Base-by-base conservation (phyloP, 78 protist genomes). In the Chrysochromulina tobinii region DNA sequence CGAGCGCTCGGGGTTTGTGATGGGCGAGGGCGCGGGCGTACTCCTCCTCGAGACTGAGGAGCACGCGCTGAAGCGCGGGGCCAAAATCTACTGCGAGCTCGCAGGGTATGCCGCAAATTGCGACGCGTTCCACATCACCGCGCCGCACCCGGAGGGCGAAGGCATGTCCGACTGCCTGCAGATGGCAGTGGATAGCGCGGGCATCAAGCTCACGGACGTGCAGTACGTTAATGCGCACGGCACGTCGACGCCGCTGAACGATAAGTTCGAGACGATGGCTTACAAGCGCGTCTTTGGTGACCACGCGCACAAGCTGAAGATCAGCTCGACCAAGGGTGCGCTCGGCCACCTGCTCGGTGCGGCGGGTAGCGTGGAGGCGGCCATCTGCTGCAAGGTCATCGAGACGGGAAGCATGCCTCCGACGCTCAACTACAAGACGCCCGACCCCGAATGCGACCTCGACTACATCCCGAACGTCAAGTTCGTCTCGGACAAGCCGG, bases 81-180 rank as follows among this genome's bases (percentile, higher is more conserved):
- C 89, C 2, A 8, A 48, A 48, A 85, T 85, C 73, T 85, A 85
- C 89, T 85, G 89, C 89, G 89, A 85, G 57, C 73, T 85, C 61
- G 81, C 90, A 11, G 81, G 81, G 68, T 61, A 61, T 59, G 90
- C 68, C 15, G 90, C 90, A 15, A 87, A 66, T 3, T 87, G 90
- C 90, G 90, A 87, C 81, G 90, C 90, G 90, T 68, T 67, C 90
- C 90, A 87, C 51, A 87, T 87, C 81, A 87, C 90, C 6, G 73
- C 90, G 61, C 90, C 90, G 27, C 79, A 64, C 50, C 90, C 90
- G 17, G 90, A 68, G 38, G 90, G 90, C 55, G 72, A 83, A 15
- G 88, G 66, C 17, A 58, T 83, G 57, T 68, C 69, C 11, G 87
- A 2, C 18, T 53, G 64, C 64, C 87, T 79, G 23, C 1, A 54